Percentiles rank a stretch among this genome's conserved stretches.
Conservation (phyloP, 176 grass and related monocot species). For the Oryza officinalis region DNA sequence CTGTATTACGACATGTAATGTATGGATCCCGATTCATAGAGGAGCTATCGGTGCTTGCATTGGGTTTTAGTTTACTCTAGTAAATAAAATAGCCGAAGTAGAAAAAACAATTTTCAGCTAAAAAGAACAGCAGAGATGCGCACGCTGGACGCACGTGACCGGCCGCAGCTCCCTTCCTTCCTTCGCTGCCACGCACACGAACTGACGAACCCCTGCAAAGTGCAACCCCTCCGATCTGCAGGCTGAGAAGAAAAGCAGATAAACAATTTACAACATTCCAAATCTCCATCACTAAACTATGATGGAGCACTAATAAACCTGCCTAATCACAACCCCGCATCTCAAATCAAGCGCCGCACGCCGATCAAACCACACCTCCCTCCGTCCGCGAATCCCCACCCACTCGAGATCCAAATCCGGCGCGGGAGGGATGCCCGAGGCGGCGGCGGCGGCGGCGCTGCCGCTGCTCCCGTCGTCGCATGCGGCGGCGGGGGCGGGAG, state of each 20-base stretch:
- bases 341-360: slow-evolving; percentile 23
- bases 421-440: slow-evolving; percentile 3
- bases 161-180: background rate
- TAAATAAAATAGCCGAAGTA: too few relatives aligned
- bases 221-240: slow-evolving; percentile 24
- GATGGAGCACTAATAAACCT: background rate
- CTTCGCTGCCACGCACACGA: slow-evolving; percentile 24
- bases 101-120: too few relatives aligned
- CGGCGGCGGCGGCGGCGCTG: background rate
- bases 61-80: too few relatives aligned
- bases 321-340: background rate
- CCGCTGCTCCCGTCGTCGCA: slow-evolving; percentile 1
- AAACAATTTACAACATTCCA: background rate
- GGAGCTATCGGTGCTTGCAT: too few relatives aligned
- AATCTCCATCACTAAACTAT: slow-evolving; percentile 28
- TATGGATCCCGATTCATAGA: too few relatives aligned
- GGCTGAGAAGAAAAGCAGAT: background rate
- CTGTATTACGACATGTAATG: too few relatives aligned
- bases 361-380: slow-evolving; percentile 16
- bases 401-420: slow-evolving; percentile 29
- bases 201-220: too few relatives aligned
- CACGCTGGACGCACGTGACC: slow-evolving; percentile 20
- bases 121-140: background rate
- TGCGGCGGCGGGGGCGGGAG: slow-evolving; percentile 22
- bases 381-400: slow-evolving; percentile 17